phyloP scores from a whole-genome alignment of 108 stramenopile genomes.

The Skeletonema tropicum region DNA sequence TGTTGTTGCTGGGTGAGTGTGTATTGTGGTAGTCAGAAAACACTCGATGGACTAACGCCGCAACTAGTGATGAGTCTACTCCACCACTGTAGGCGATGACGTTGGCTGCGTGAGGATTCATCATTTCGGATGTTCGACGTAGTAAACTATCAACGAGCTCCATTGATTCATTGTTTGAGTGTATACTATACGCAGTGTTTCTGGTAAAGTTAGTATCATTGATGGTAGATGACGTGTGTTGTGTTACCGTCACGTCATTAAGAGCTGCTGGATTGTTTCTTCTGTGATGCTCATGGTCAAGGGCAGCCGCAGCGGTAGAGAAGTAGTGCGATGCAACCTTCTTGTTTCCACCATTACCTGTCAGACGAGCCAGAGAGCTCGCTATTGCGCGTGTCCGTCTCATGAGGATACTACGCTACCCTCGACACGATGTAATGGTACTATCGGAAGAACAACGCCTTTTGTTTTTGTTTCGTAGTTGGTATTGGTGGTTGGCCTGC shows the following conservation, averaged over 20 bases:
- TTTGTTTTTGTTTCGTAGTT: too few species aligned
- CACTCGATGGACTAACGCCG: slow-evolving; percentile 69
- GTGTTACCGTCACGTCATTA: slow-evolving; percentile 1
- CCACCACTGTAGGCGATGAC: slow-evolving; percentile 92
- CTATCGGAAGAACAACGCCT: too few species aligned
- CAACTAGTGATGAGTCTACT: slow-evolving; percentile 90
- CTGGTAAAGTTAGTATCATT: background rate
- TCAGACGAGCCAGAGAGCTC: background rate
- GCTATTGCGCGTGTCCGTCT: background rate
- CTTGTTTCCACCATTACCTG: background rate
- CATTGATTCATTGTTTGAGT: slow-evolving; percentile 26
- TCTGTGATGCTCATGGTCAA: background rate
- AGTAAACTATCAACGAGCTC: slow-evolving; percentile 46
- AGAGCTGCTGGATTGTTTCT: background rate
- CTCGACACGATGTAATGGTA: too few species aligned
- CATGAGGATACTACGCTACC: too few species aligned
- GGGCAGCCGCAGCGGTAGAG: background rate
- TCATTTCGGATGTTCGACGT: slow-evolving; percentile 30
- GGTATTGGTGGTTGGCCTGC: too few species aligned
- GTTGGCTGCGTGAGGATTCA: slow-evolving; percentile 55
- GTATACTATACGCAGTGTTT: slow-evolving; percentile 8
- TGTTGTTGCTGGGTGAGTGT: slow-evolving; percentile 8
- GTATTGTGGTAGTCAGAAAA: slow-evolving; percentile 26
- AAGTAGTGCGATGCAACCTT: background rate
- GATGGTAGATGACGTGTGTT: background rate